These are phyloP conservation scores for Conticribra guillardii DNA, from an alignment of 108 stramenopile genomes.

Conservation along the genomic window DNA sequence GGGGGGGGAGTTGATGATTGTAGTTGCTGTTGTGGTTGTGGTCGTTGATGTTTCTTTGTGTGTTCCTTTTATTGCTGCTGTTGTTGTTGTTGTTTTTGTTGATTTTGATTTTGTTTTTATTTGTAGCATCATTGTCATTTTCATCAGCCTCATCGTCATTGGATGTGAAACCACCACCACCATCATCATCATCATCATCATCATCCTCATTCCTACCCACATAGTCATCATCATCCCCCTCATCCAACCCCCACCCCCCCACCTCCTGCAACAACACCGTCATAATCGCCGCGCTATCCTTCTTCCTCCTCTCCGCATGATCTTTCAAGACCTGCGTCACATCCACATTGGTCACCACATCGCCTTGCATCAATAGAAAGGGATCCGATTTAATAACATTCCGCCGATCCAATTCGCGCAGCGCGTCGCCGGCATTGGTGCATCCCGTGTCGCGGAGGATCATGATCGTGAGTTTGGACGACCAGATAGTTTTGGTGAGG, in stretches of 20 bases:
- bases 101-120: conserved; percentile 19
- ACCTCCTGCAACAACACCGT: conserved; percentile 82
- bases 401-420: conserved; percentile 94
- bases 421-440: conserved; percentile 93
- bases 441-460: conserved; percentile 70
- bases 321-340: conserved; percentile 60
- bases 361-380: conserved; percentile 93
- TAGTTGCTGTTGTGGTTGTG: too few relatives aligned
- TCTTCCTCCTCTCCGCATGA: conserved; percentile 72
- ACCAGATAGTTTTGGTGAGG: conserved; percentile 28
- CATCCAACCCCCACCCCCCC: conserved; percentile 51
- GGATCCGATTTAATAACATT: conserved; percentile 95
- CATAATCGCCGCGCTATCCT: conserved; percentile 86
- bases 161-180: not conserved
- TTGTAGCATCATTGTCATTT: conserved; percentile 6
- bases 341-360: conserved; percentile 94
- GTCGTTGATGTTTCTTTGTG: too few relatives aligned
- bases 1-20: conserved; percentile 24
- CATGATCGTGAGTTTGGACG: conserved; percentile 51
- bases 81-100: too few relatives aligned
- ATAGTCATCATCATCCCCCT: conserved; percentile 21
- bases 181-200: conserved; percentile 16
- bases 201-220: conserved; percentile 22
- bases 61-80: too few relatives aligned
- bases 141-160: conserved; percentile 20